Evolutionary conservation across 768 basidiomycete genomes (phyloP).

Genomic region (Aureoboletus auriporus): DNA sequence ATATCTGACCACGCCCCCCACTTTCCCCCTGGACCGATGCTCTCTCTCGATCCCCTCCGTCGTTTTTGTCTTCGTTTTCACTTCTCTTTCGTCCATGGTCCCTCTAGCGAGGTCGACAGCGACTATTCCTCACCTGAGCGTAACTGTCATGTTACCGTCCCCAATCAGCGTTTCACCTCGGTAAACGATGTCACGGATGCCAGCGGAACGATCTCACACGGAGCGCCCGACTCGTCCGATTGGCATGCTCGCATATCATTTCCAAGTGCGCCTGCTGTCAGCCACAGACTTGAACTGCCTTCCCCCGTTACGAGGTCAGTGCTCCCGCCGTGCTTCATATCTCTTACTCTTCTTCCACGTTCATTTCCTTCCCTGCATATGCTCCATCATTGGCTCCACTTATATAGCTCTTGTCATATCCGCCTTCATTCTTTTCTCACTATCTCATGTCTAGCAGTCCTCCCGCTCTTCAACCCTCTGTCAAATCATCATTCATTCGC

Average conservation of each 20-base stretch:
- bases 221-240: too few relatives aligned
- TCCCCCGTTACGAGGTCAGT: background rate
- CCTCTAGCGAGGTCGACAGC: constrained; percentile 12
- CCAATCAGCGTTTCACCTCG: too few relatives aligned
- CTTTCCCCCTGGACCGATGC: too few relatives aligned
- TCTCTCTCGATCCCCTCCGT: constrained; percentile 16
- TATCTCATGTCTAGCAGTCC: background rate
- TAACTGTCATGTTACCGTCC: background rate
- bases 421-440: background rate
- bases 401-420: too few relatives aligned
- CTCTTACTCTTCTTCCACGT: background rate
- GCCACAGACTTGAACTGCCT: too few relatives aligned
- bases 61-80: constrained; percentile 18
- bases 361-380: too few relatives aligned
- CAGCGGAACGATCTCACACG: too few relatives aligned
- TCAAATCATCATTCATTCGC: constrained; percentile 23
- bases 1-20: background rate
- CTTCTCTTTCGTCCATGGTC: too few relatives aligned
- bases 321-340: constrained; percentile 2
- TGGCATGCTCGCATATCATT: too few relatives aligned
- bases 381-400: too few relatives aligned
- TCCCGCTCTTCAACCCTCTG: background rate
- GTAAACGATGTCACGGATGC: too few relatives aligned
- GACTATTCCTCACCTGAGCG: constrained; percentile 20
- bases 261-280: too few relatives aligned